Conservation (phyloP, 1,284 basidiomycete genomes). For the Ganoderma lingzhi region DNA sequence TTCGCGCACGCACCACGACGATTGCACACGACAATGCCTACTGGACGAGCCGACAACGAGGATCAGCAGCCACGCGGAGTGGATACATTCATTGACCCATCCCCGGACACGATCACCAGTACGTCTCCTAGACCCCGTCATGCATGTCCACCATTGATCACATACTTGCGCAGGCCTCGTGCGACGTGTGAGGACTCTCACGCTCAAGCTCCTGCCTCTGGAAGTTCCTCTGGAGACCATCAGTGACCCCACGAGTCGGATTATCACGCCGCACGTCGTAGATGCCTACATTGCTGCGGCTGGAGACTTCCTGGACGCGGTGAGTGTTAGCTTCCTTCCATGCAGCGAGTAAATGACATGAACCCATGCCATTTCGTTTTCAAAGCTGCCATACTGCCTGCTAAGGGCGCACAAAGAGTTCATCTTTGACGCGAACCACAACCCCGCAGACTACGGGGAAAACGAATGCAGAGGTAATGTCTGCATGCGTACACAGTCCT, state of each 20-base stretch:
- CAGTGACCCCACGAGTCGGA: constrained; percentile 70
- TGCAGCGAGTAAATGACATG: not conserved
- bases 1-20: not conserved
- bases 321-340: constrained; percentile 45
- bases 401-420: constrained; percentile 85
- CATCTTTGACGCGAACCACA: constrained; percentile 74
- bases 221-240: constrained; percentile 73
- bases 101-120: constrained; percentile 80
- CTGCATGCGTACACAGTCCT: not conserved
- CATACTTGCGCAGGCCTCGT: constrained; percentile 67
- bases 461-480: constrained; percentile 77
- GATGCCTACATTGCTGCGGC: constrained; percentile 70
- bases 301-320: constrained; percentile 83
- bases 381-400: constrained; percentile 77
- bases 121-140: constrained; percentile 35
- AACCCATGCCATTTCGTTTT: not conserved
- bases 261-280: constrained; percentile 78
- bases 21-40: not conserved
- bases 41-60: constrained; percentile 40
- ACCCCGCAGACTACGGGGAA: constrained; percentile 88
- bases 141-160: not conserved
- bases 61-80: constrained; percentile 52
- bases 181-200: constrained; percentile 81
- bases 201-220: constrained; percentile 81
- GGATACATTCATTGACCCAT: constrained; percentile 59